Evolutionary conservation across 208 protist species (phyloP).

Genomic region (Crithidia acanthocephali): DNA sequence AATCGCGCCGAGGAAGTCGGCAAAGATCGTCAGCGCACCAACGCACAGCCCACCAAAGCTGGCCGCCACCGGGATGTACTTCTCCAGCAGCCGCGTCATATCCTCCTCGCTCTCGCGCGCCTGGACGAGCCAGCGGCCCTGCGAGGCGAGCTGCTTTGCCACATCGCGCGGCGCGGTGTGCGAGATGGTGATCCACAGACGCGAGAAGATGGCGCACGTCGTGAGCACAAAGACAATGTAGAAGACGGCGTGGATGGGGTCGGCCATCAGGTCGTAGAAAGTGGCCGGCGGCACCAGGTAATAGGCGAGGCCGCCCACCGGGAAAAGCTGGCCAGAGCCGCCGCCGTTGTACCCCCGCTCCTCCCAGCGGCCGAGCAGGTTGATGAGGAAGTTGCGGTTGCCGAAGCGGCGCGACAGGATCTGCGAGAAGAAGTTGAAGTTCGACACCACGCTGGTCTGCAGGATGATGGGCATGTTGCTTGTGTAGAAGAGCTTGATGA

Average conservation of each 20-base stretch:
- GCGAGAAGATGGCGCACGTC: constrained; percentile 99
- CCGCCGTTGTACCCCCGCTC: constrained; percentile 73
- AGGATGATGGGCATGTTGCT: constrained; percentile 99
- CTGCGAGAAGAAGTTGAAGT: constrained; percentile 99
- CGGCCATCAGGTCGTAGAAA: constrained; percentile 94
- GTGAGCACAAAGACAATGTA: constrained; percentile 98
- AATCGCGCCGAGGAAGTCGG: constrained; percentile 99
- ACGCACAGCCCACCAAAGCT: constrained; percentile 99
- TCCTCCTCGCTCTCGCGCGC: constrained; percentile 90
- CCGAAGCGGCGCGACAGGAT: constrained; percentile 98
- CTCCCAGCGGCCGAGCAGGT: constrained; percentile 98
- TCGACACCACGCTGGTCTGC: constrained; percentile 99
- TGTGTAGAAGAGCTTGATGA: constrained; percentile 99
- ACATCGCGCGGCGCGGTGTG: constrained; percentile 98
- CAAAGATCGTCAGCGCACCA: constrained; percentile 98
- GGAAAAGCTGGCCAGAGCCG: constrained; percentile 78
- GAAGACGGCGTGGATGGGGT: constrained; percentile 99
- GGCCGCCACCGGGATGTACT: constrained; percentile 99
- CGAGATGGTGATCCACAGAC: constrained; percentile 99
- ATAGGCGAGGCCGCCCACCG: constrained; percentile 98
- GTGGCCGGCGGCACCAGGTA: constrained; percentile 98
- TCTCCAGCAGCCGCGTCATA: constrained; percentile 87
- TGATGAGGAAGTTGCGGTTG: constrained; percentile 97
- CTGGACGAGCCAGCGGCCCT: constrained; percentile 95
- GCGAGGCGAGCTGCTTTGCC: constrained; percentile 96